Conservation (phyloP, 208 protist genomes). For the Acanthamoeba royreba region DNA sequence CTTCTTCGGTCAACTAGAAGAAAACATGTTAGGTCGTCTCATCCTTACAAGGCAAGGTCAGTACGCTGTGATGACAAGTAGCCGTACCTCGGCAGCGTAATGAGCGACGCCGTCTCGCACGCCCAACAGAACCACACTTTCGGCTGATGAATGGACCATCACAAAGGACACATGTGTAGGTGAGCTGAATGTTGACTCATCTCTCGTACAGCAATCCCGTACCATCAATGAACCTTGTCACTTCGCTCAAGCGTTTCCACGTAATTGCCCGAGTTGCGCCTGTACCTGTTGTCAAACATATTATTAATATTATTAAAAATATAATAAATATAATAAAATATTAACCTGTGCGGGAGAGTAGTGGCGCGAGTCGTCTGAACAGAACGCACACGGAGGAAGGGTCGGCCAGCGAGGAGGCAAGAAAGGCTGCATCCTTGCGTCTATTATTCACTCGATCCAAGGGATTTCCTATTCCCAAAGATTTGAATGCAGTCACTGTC, state of each 20-base stretch:
- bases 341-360: neutral
- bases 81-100: neutral
- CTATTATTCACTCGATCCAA: neutral
- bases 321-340: neutral
- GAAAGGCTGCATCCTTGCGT: neutral
- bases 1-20: neutral
- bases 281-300: too few species aligned
- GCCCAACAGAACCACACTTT: neutral
- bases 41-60: too few species aligned
- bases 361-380: neutral
- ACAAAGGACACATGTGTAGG: too few species aligned
- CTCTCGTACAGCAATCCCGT: too few species aligned
- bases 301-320: neutral
- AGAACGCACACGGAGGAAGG: neutral
- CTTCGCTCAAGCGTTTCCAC: too few species aligned
- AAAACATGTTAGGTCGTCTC: too few species aligned
- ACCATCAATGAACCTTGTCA: too few species aligned
- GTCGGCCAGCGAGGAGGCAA: neutral
- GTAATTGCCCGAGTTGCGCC: too few species aligned
- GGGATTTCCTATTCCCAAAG: too few species aligned
- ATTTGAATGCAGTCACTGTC: too few species aligned
- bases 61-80: too few species aligned
- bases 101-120: neutral
- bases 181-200: too few species aligned
- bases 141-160: neutral